These are phyloP conservation scores for Aspergillus nanangensis DNA, from an alignment of 495 filamentous ascomycete genomes.

Conservation along the genomic window DNA sequence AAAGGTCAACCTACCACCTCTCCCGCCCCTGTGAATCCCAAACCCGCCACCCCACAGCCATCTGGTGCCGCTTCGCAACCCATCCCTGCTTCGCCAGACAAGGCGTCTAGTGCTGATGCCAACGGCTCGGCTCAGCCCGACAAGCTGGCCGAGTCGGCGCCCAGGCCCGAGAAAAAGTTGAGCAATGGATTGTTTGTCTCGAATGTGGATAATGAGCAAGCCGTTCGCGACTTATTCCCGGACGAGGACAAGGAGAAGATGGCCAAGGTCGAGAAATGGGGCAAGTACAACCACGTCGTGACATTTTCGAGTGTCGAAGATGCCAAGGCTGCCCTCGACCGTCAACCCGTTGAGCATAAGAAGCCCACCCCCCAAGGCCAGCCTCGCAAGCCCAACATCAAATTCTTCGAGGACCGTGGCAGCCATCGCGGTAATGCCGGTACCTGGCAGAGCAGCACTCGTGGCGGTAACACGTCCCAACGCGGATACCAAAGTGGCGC, in stretches of 20 bases:
- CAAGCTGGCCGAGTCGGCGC: slow-evolving; percentile 35
- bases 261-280: slow-evolving; percentile 69
- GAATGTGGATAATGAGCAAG: slow-evolving; percentile 71
- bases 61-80: slow-evolving; percentile 32
- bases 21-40: slow-evolving; percentile 48
- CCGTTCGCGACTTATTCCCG: slow-evolving; percentile 69
- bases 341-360: slow-evolving; percentile 69
- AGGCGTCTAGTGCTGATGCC: slow-evolving; percentile 24
- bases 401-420: slow-evolving; percentile 68
- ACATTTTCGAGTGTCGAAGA: slow-evolving; percentile 75
- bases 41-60: slow-evolving; percentile 52
- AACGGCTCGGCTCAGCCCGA: slow-evolving; percentile 35
- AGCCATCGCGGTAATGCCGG: slow-evolving; percentile 58
- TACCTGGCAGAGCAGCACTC: slow-evolving; percentile 65
- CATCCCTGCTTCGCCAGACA: slow-evolving; percentile 28
- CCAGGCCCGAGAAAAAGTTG: slow-evolving; percentile 47
- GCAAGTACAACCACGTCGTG: slow-evolving; percentile 70
- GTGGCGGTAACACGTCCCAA: slow-evolving; percentile 49
- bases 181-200: slow-evolving; percentile 81
- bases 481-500: slow-evolving; percentile 74
- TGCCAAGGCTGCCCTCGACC: slow-evolving; percentile 68
- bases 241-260: slow-evolving; percentile 81
- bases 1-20: slow-evolving; percentile 39
- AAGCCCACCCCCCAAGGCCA: slow-evolving; percentile 57
- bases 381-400: slow-evolving; percentile 67